These are phyloP conservation scores for Xylariaceae sp. DNA, from an alignment of 2,329 filamentous ascomycete species.

Conservation along the genomic window DNA sequence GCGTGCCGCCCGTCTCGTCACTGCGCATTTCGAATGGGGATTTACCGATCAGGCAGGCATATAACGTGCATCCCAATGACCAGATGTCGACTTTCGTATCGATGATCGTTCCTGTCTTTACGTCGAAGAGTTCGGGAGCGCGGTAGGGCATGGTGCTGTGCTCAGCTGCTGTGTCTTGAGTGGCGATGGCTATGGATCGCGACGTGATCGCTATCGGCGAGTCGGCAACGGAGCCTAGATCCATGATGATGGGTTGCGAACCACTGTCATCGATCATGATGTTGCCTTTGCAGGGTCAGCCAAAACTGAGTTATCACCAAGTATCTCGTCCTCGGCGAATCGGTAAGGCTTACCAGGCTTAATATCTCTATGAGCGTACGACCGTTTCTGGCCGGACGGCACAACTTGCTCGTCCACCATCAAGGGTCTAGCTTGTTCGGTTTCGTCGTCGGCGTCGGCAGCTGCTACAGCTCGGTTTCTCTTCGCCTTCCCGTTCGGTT, in stretches of 20 bases:
- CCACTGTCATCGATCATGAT: constrained; percentile 98
- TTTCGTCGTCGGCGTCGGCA: constrained; percentile 62
- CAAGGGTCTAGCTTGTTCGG: constrained; percentile 72
- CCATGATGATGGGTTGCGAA: constrained; percentile 88
- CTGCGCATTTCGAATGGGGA: constrained; percentile 93
- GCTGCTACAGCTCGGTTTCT: constrained; percentile 33
- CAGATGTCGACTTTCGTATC: constrained; percentile 98
- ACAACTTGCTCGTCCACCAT: constrained; percentile 74
- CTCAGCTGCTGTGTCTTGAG: constrained; percentile 91
- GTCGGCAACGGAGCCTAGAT: constrained; percentile 83
- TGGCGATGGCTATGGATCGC: constrained; percentile 80
- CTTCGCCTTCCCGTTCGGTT: constrained; percentile 35
- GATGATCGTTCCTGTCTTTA: constrained; percentile 84
- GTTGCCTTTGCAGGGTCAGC: constrained; percentile 53
- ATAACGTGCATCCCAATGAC: constrained; percentile 95
- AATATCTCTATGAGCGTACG: constrained; percentile 93
- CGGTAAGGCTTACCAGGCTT: constrained; percentile 67
- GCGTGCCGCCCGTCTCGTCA: constrained; percentile 89
- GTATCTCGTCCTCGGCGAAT: neutral
- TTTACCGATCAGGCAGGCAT: constrained; percentile 93
- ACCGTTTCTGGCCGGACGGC: constrained; percentile 62
- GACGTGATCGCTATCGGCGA: constrained; percentile 87
- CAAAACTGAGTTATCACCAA: neutral
- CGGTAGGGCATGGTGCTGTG: constrained; percentile 99
- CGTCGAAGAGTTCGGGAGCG: constrained; percentile 94